Percentiles rank a stretch among this genome's conserved stretches.
phyloP scores from a whole-genome alignment of 371 early-diverging fungal genomes.

The Capniomyces stellatus region DNA sequence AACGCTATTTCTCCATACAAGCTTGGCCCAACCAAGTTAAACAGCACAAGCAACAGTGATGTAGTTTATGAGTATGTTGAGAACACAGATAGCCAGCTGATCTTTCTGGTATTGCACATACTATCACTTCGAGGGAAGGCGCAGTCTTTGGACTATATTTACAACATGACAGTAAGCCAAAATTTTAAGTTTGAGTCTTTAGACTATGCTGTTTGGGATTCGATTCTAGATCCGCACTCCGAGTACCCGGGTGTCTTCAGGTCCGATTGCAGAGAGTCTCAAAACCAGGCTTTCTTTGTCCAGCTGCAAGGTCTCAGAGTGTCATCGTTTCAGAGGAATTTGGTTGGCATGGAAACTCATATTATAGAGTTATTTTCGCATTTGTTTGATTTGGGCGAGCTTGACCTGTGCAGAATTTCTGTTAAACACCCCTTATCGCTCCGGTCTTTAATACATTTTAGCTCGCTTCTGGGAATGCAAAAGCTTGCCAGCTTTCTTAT shows the following conservation, averaged over 20 bases:
- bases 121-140: constrained; percentile 38
- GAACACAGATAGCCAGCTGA: constrained; percentile 59
- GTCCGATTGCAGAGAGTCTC: constrained; percentile 6
- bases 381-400: constrained; percentile 1
- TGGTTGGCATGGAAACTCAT: constrained; percentile 14
- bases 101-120: constrained; percentile 66
- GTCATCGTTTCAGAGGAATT: constrained; percentile 7
- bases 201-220: neutral
- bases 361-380: constrained; percentile 8
- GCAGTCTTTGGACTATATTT: constrained; percentile 5
- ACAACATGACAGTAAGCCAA: neutral
- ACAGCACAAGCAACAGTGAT: neutral
- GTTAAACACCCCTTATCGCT: constrained; percentile 15
- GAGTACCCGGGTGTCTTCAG: constrained; percentile 6
- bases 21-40: neutral
- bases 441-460: constrained; percentile 30
- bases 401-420: constrained; percentile 9
- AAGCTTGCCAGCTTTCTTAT: constrained; percentile 16
- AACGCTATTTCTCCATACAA: constrained; percentile 12
- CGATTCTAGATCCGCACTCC: neutral
- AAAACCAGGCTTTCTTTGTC: constrained; percentile 2
- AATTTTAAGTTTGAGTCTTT: too few relatives aligned
- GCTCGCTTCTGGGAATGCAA: constrained; percentile 27
- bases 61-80: constrained; percentile 36
- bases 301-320: constrained; percentile 6